phyloP scores from a whole-genome alignment of 306 rosid genomes.

The Glycine tomentella region DNA sequence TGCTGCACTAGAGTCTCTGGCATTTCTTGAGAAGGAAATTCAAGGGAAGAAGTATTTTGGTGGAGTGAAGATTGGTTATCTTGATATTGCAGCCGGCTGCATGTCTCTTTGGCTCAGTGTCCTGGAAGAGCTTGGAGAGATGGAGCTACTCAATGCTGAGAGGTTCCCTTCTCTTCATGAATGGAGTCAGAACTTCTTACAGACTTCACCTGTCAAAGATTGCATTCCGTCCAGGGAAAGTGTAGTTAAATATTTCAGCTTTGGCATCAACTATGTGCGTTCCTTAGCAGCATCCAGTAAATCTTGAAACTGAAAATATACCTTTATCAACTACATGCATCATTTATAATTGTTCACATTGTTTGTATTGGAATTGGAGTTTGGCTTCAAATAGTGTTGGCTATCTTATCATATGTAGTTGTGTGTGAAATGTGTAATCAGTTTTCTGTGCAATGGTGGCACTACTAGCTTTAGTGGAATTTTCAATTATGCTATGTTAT shows the following conservation, averaged over 20 bases:
- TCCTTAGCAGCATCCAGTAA: slow-evolving; percentile 32
- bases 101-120: slow-evolving; percentile 47
- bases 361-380: neutral
- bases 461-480: no score
- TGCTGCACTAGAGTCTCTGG: slow-evolving; percentile 49
- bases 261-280: slow-evolving; percentile 49
- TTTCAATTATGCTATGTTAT: neutral
- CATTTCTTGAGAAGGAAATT: slow-evolving; percentile 57
- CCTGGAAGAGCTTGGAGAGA: slow-evolving; percentile 50
- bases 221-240: slow-evolving; percentile 55
- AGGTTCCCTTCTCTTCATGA: slow-evolving; percentile 56
- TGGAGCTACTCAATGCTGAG: slow-evolving; percentile 46
- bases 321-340: neutral
- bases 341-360: neutral
- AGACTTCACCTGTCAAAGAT: slow-evolving; percentile 50
- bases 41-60: slow-evolving; percentile 63
- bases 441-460: neutral
- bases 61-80: slow-evolving; percentile 49
- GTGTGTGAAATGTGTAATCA: neutral
- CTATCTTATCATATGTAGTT: neutral
- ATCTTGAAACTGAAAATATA: neutral
- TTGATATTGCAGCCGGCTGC: slow-evolving; percentile 52
- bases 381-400: neutral
- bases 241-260: slow-evolving; percentile 39
- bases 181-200: slow-evolving; percentile 48